phyloP scores from a whole-genome alignment of 1,284 basidiomycete species.

The Cystobasidiaceae sp. region DNA sequence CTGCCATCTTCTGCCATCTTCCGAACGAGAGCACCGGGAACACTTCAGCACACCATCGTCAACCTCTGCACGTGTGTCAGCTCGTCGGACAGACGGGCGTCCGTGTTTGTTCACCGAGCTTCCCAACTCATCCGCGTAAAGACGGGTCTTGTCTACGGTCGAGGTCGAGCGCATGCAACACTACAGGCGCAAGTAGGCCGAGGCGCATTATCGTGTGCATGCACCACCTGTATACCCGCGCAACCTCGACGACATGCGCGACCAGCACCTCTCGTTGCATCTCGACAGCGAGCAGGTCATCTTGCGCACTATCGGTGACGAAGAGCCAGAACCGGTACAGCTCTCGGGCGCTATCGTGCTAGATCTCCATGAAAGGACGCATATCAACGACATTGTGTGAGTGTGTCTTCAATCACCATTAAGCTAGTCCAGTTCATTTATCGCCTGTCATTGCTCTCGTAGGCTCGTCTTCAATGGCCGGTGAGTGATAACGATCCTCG shows the following conservation, averaged over 20 bases:
- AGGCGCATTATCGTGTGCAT: too few relatives aligned
- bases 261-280: conserved; percentile 58
- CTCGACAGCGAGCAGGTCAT: conserved; percentile 64
- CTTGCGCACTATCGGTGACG: conserved; percentile 72
- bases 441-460: background rate
- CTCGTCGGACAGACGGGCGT: too few relatives aligned
- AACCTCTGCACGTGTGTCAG: too few relatives aligned
- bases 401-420: too few relatives aligned
- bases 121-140: too few relatives aligned
- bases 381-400: conserved; percentile 67
- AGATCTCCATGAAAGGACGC: conserved; percentile 67
- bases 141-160: too few relatives aligned
- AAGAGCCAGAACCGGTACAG: conserved; percentile 66
- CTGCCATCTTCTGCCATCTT: too few relatives aligned
- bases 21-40: too few relatives aligned
- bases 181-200: background rate
- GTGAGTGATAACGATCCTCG: too few relatives aligned
- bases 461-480: conserved; percentile 45
- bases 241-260: background rate
- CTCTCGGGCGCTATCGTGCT: conserved; percentile 70
- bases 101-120: too few relatives aligned
- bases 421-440: background rate
- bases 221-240: background rate
- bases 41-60: too few relatives aligned
- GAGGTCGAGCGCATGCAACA: too few relatives aligned